Conservation (phyloP, 495 filamentous ascomycete genomes). For the Penicillium simplicissimum region DNA sequence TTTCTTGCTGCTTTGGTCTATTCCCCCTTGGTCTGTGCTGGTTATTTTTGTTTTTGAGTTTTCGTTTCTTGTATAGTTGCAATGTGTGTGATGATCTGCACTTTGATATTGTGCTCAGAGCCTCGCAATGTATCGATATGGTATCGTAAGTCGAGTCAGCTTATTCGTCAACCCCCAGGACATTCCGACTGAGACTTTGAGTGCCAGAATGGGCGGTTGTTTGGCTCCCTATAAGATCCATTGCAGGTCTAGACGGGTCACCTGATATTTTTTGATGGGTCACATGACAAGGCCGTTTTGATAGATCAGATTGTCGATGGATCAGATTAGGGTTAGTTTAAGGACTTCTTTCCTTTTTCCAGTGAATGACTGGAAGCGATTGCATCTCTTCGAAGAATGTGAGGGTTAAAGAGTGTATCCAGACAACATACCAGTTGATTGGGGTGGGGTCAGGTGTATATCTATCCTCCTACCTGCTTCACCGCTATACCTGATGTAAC, state of each 20-base stretch:
- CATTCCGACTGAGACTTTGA: not conserved
- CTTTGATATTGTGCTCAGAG: not conserved
- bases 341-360: not conserved
- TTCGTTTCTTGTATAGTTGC: not conserved
- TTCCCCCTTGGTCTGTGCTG: not conserved
- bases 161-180: no score
- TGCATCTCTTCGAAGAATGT: no score
- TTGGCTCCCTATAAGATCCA: not conserved
- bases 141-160: not conserved
- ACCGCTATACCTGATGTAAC: not conserved
- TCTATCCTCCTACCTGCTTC: not conserved
- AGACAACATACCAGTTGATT: not conserved
- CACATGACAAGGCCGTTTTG: not conserved
- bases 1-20: not conserved
- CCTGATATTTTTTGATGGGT: not conserved
- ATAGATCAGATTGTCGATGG: not conserved
- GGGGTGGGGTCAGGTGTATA: not conserved
- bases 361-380: no score
- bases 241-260: not conserved
- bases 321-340: not conserved
- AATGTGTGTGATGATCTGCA: not conserved
- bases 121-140: not conserved
- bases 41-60: not conserved
- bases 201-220: not conserved
- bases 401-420: not conserved